phyloP scores from a whole-genome alignment of 495 filamentous ascomycete genomes.

The Aspergillus baeticus region DNA sequence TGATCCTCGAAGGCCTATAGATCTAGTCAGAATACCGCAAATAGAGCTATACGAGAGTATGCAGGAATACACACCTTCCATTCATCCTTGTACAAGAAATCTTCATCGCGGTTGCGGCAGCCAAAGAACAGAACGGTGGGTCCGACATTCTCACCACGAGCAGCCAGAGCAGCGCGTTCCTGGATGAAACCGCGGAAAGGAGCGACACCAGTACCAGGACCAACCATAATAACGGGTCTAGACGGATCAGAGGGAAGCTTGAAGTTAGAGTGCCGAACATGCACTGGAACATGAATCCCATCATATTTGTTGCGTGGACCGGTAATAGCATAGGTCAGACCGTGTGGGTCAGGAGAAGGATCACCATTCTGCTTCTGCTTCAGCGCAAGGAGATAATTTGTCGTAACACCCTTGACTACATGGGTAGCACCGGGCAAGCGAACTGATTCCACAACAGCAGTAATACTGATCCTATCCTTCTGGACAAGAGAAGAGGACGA shows the following conservation, averaged over 20 bases:
- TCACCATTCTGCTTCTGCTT: conserved; percentile 98
- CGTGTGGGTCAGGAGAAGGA: conserved; percentile 78
- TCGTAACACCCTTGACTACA: conserved; percentile 89
- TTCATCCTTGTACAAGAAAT: conserved; percentile 90
- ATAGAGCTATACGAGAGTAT: too few species aligned
- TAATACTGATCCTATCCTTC: conserved; percentile 90
- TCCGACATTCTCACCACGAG: conserved; percentile 80
- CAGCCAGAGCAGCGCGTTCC: conserved; percentile 79
- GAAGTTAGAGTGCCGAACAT: conserved; percentile 98
- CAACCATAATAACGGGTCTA: conserved; percentile 93
- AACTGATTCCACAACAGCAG: conserved; percentile 87
- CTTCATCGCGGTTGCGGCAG: conserved; percentile 78
- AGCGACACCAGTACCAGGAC: conserved; percentile 94
- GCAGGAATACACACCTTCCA: conserved; percentile 80
- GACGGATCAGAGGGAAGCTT: conserved; percentile 94
- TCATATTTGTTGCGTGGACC: conserved; percentile 97
- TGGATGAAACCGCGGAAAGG: conserved; percentile 96
- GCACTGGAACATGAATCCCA: conserved; percentile 92
- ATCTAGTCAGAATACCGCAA: too few species aligned
- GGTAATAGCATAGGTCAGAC: conserved; percentile 81
- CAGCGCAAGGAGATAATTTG: conserved; percentile 93
- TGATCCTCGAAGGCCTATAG: conserved; percentile 72
- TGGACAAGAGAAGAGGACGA: conserved; percentile 95
- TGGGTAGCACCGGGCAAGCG: conserved; percentile 74
- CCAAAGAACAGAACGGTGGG: conserved; percentile 93